Base-by-base conservation (phyloP, 2,329 filamentous ascomycete genomes). In the Apiospora sp. region DNA sequence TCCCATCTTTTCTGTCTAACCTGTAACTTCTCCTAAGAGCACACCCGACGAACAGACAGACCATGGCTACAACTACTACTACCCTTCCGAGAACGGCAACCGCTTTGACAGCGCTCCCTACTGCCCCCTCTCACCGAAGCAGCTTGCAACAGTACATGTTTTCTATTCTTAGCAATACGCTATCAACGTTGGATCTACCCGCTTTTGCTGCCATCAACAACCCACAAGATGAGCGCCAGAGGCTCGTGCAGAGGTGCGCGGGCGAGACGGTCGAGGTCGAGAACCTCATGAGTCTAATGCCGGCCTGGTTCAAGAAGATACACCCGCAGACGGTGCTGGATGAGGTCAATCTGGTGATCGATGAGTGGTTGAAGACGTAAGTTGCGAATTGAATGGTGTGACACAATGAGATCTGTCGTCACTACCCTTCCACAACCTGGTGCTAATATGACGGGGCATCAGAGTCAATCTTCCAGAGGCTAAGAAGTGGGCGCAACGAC, bases 401-500 rank as follows among this genome's bases (percentile, higher is more conserved):
- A n/a, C n/a, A n/a, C n/a, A n/a, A n/a, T n/a, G n/a, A n/a, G n/a
- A n/a, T n/a, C n/a, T n/a, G n/a, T n/a, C 46, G 16, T 51, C 19
- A 44, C n/a, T 19, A 46, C 67, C 16, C 13, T 41, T n/a, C n/a
- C n/a, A 4, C 27, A 2, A 67, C 10, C 30, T 61, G 16, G 5
- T 5, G 51, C 24, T 30, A 41, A 71, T 79, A 67, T 77, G 34
- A 34, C 49, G 27, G 16, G 19, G 0, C 6, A 16, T 16, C 37
- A 80, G 79, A 0, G 72, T 80, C 46, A 75, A 80, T 37, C 67
- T 80, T 8, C 73, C 74, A 44, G 76, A 78, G 67, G 71, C 72
- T 67, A 80, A 79, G 70, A 80, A 79, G 48, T 72, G 71, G 1
- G 79, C 79, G 70, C 78, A 80, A 37, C 75, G 78, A 58, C 69